Base-by-base conservation (phyloP, 2,329 filamentous ascomycete genomes). In the Arachnopeziza araneosa region DNA sequence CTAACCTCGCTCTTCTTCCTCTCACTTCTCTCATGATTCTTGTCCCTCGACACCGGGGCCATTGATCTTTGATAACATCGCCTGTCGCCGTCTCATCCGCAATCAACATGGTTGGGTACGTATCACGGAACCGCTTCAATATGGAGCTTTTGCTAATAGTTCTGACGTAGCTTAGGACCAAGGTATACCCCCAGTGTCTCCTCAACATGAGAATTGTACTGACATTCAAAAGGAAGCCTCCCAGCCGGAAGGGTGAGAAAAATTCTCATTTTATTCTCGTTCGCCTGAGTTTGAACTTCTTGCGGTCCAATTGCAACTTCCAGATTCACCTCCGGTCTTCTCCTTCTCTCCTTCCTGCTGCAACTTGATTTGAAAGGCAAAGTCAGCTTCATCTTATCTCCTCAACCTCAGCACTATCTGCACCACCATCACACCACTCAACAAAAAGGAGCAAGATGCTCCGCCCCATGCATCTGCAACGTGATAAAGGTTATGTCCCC, bases 211-310 rank as follows among this genome's bases (percentile, higher is more conserved):
- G 21, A 22, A 50, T 9, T 1, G 49, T 54, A 55, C 55, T 61
- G 24, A 57, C 30, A 26, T 22, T 55, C 23, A 26, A 51, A 65
- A 85, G 83, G 74, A 82, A 80, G 71, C 80, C 81, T 64, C 86
- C 85, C 50, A 87, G 85, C 76, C 85, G 87, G 71, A 91, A 89
- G 83, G 89, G 89, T 89, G 83, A 75, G 85, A 82, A 26, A n/a
- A 14, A 10, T 17, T 19, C n/a, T 24, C n/a, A 24, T 50, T 26
- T 50, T 24, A 19, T 24, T 44, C 12, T 44, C 17, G 5, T 12
- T 44, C 17, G 17, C 36, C 26, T 30, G 26, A 44, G 5, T 44
- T 44, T 14, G 10, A 4, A 12, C 17, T 44, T 44, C 36, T 44
- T 44, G 36, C 36, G 12, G 6, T 44, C 36, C 6, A 30, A 30